Evolutionary conservation across 306 rosid species (phyloP).

Genomic region (Quercus robur): DNA sequence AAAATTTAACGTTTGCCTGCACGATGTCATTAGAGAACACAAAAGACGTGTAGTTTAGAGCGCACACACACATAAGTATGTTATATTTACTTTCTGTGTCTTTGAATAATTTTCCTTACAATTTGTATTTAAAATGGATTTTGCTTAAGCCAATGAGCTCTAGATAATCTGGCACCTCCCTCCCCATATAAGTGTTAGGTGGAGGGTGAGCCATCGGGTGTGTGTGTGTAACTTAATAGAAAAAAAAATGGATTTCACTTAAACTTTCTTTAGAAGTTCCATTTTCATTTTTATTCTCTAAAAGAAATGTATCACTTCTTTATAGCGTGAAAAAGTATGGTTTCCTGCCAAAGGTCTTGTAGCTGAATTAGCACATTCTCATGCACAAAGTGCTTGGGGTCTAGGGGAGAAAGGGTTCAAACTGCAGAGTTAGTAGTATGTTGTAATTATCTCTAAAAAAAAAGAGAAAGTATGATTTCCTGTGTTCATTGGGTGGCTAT

Average conservation of each 20-base stretch:
- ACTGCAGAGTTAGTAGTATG: no score
- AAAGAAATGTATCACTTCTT: neutral
- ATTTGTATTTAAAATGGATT: neutral
- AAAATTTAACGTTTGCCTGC: neutral
- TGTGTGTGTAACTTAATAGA: no score
- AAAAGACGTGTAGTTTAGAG: no score
- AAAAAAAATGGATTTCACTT: neutral
- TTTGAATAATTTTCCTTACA: neutral
- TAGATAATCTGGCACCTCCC: no score
- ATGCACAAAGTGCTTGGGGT: no score
- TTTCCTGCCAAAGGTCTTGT: no score
- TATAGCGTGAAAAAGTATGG: neutral
- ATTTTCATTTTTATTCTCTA: neutral
- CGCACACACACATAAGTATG: no score
- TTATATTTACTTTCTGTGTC: neutral
- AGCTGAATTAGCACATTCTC: rapidly evolving
- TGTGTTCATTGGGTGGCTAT: neutral
- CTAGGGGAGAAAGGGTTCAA: rapidly evolving
- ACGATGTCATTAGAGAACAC: neutral
- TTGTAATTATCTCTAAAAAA: no score
- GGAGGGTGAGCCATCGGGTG: no score
- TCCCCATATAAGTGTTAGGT: no score
- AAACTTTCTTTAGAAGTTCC: neutral
- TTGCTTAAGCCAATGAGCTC: no score
- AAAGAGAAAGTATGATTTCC: neutral